These are phyloP conservation scores for Trichosporon inkin DNA, from an alignment of 1,284 basidiomycete species.

Conservation along the genomic window DNA sequence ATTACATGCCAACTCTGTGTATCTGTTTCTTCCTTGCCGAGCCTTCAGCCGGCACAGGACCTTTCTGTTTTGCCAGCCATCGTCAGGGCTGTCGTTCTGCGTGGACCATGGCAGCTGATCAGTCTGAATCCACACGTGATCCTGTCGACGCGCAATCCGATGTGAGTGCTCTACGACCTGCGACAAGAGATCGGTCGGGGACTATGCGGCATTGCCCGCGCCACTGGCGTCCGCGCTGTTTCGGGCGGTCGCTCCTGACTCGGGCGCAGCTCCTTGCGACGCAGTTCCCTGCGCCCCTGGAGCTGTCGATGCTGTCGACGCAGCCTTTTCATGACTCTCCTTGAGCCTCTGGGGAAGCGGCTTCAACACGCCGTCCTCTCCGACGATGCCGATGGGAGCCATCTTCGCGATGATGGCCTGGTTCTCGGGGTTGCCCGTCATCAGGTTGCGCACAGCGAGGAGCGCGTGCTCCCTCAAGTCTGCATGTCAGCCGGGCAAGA, in stretches of 20 bases:
- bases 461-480: conserved; percentile 86
- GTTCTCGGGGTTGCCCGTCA: conserved; percentile 69
- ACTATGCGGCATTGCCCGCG: too few relatives aligned
- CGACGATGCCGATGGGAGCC: conserved; percentile 57
- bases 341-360: conserved; percentile 50
- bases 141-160: too few relatives aligned
- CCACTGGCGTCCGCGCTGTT: too few relatives aligned
- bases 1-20: conserved; percentile 5
- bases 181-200: too few relatives aligned
- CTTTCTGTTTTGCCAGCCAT: too few relatives aligned
- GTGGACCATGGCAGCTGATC: too few relatives aligned
- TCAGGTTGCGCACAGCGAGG: conserved; percentile 70
- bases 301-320: background rate
- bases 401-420: conserved; percentile 71
- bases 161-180: too few relatives aligned
- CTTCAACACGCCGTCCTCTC: conserved; percentile 58
- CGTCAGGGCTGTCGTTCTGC: too few relatives aligned
- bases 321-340: conserved; percentile 16
- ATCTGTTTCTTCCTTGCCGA: background rate
- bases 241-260: too few relatives aligned
- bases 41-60: too few relatives aligned
- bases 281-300: background rate
- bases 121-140: too few relatives aligned
- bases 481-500: conserved; percentile 40
- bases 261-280: background rate